Base-by-base conservation (phyloP, 2,329 filamentous ascomycete genomes). In the Purpureocillium lavendulum region DNA sequence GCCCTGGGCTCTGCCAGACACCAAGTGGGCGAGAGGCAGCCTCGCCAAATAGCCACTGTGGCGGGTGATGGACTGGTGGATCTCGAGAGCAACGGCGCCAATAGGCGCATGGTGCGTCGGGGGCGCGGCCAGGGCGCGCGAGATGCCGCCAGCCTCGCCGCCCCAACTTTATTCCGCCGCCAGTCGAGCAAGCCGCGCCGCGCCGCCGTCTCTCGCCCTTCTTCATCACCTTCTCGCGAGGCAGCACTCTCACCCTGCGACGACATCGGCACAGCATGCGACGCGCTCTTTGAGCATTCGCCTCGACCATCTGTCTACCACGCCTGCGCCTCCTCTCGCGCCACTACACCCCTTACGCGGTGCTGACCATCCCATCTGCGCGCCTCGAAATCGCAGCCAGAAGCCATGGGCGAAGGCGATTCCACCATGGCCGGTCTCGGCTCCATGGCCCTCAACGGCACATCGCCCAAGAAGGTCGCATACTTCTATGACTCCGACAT, bases 401-500 rank as follows among this genome's bases (percentile, higher is more conserved):
- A 48, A 43, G 49, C 44, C 43, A 65, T 65, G 61, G 60, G 59
- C 44, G 61, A 65, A 48, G 60, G 59, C 44, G 61, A 65, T 48
- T 54, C 47, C 36, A 57, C 52, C 46, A 54, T 55, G 46, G 50
- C 61, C 46, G 52, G 61, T 48, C 59, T 68, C 45, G 61, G 70
- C 46, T 66, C 69, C 35, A 60, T 63, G 32, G 70, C 70, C 40
- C 64, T 75, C 45, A 64, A 66, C 43, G 60, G 66, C 42, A 53
- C 62, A 37, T 65, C 69, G 18, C 65, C 69, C 39, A 94, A 92
- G 67, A 87, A 90, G 58, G 87, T 97, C 42, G 90, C 90, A 40
- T 97, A 97, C 67, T 97, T 97, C 64, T 97, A 97, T 73, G 90
- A 97, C 59, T 94, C 87, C 3, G 90, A 97, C 66, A 92, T 97